Evolutionary conservation across 1,284 basidiomycete genomes (phyloP).

Genomic region (Ustilago tritici): DNA sequence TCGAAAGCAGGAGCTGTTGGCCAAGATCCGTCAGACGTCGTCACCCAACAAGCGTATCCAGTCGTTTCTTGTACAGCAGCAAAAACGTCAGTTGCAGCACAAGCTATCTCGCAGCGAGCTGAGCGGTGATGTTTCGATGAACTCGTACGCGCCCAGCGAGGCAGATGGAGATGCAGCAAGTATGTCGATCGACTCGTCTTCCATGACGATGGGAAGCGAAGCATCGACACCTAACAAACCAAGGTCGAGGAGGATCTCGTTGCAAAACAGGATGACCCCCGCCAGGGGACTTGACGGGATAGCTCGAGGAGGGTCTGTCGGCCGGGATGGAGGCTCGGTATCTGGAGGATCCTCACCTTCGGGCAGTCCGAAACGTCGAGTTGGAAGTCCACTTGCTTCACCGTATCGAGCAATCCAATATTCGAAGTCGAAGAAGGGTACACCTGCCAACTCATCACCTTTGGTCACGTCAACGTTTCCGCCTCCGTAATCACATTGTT

Average conservation of each 20-base stretch:
- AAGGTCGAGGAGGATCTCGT: constrained; percentile 30
- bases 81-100: constrained; percentile 22
- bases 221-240: constrained; percentile 27
- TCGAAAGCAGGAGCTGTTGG: constrained; percentile 43
- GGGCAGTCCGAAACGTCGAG: constrained; percentile 27
- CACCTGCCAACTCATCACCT: constrained; percentile 20
- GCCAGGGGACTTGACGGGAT: constrained; percentile 5
- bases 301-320: background rate
- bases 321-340: constrained; percentile 5
- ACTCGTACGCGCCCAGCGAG: constrained; percentile 17
- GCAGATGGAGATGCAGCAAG: constrained; percentile 19
- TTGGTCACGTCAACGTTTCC: constrained; percentile 24
- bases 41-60: constrained; percentile 45
- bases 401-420: constrained; percentile 38
- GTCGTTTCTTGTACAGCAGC: constrained; percentile 30
- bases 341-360: constrained; percentile 24
- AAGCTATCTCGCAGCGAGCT: constrained; percentile 22
- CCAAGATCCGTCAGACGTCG: constrained; percentile 47
- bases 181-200: constrained; percentile 38
- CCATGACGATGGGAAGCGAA: constrained; percentile 8
- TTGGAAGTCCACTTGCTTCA: constrained; percentile 30
- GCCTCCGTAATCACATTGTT: constrained; percentile 5
- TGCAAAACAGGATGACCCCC: constrained; percentile 30
- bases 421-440: constrained; percentile 24
- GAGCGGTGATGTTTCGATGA: constrained; percentile 35